phyloP scores from a whole-genome alignment of 2,329 filamentous ascomycete species.

The Trichophyton rubrum region DNA sequence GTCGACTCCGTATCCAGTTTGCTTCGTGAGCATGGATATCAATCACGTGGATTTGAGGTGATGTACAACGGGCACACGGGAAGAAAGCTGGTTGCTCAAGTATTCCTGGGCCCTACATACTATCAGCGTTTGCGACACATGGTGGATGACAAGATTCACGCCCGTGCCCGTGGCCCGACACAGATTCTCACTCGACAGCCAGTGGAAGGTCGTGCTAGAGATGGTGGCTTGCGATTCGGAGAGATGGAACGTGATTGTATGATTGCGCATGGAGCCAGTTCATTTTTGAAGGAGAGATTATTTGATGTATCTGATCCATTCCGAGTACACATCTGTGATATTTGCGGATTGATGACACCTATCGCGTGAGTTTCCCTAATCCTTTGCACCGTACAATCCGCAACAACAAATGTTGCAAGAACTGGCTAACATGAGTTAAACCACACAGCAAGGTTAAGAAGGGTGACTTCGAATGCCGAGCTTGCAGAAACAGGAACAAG shows the following conservation, averaged over 20 bases:
- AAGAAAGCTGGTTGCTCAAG: conserved; percentile 79
- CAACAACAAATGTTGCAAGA: not conserved
- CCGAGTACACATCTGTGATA: conserved; percentile 95
- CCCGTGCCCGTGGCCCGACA: conserved; percentile 88
- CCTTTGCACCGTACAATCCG: conserved; percentile 7
- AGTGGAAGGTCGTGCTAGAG: conserved; percentile 93
- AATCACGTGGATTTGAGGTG: conserved; percentile 92
- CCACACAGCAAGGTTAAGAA: conserved; percentile 70
- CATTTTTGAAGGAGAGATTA: conserved; percentile 92
- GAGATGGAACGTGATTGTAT: conserved; percentile 99
- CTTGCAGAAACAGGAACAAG: conserved; percentile 98
- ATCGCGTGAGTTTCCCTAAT: conserved; percentile 70
- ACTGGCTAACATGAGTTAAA: conserved; percentile 4
- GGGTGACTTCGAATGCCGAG: conserved; percentile 89
- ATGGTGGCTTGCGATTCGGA: conserved; percentile 97
- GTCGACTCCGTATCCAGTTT: conserved; percentile 85
- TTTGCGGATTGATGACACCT: conserved; percentile 96
- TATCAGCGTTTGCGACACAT: conserved; percentile 98
- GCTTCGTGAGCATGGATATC: conserved; percentile 80
- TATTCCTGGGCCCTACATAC: conserved; percentile 96
- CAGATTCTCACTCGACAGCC: conserved; percentile 96
- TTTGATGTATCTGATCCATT: conserved; percentile 98
- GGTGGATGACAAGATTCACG: conserved; percentile 99
- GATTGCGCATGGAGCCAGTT: conserved; percentile 97
- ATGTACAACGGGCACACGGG: conserved; percentile 99